Evolutionary conservation across 2,329 filamentous ascomycete species (phyloP).

Genomic region (Biscogniauxia marginata): DNA sequence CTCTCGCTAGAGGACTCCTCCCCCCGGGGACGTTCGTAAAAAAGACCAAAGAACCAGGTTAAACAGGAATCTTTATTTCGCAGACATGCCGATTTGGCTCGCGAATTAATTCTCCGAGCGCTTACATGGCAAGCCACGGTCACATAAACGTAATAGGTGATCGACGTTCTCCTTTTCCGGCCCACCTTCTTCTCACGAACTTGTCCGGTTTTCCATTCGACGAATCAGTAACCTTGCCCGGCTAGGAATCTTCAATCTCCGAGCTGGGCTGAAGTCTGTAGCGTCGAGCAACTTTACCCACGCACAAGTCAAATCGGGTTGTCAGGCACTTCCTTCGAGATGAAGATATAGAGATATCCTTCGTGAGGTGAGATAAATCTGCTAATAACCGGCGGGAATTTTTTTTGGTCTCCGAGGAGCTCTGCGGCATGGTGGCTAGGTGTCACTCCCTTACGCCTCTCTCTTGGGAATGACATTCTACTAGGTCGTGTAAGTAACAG

Average conservation of each 20-base stretch:
- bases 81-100: background rate
- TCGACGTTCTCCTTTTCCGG: background rate
- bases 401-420: no score
- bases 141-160: background rate
- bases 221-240: background rate
- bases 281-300: background rate
- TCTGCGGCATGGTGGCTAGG: no score
- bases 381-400: no score
- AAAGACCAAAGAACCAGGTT: background rate
- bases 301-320: no score
- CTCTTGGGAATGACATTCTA: no score
- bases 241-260: background rate
- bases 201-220: background rate
- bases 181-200: background rate
- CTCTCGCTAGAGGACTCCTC: background rate
- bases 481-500: no score
- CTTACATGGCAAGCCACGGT: background rate
- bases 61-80: background rate
- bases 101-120: background rate
- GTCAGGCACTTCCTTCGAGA: no score
- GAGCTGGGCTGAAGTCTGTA: background rate
- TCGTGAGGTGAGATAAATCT: no score
- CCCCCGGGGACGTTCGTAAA: background rate
- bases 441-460: no score
- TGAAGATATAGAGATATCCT: no score